Conservation (phyloP, 805 yeast species). For the Candida stauntonica region DNA sequence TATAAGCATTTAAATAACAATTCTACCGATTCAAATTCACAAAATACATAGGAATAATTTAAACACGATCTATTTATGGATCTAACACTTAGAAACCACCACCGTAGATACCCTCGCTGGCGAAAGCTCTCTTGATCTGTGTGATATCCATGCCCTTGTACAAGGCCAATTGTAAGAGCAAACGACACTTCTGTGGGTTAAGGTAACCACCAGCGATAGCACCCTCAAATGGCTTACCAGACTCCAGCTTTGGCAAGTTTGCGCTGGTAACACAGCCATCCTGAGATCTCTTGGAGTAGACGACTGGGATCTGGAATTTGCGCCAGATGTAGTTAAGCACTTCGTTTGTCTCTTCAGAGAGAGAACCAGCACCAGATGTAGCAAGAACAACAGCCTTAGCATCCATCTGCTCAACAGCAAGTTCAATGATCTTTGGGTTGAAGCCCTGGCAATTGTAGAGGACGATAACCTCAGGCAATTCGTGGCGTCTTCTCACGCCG, state of each 20-base stretch:
- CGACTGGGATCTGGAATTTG: slow-evolving; percentile 45
- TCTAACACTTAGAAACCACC: slow-evolving; percentile 27
- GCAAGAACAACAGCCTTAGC: slow-evolving; percentile 59
- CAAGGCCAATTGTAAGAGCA: slow-evolving; percentile 52
- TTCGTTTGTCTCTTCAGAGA: slow-evolving; percentile 46
- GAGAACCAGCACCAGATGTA: slow-evolving; percentile 69
- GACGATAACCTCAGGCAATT: slow-evolving; percentile 44
- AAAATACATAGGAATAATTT: no score
- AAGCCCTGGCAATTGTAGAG: slow-evolving; percentile 61
- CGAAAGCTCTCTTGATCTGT: slow-evolving; percentile 36
- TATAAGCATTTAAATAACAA: no score
- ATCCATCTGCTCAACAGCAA: slow-evolving; percentile 41
- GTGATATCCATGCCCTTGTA: slow-evolving; percentile 30
- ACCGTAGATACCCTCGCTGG: slow-evolving; percentile 37
- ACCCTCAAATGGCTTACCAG: slow-evolving; percentile 32
- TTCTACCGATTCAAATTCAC: no score
- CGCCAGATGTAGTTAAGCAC: slow-evolving; percentile 36
- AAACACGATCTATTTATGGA: no score
- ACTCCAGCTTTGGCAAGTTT: slow-evolving; percentile 23
- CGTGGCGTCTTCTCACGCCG: slow-evolving; percentile 25
- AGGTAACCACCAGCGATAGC: slow-evolving; percentile 60
- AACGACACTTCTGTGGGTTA: slow-evolving; percentile 61
- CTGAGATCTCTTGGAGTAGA: slow-evolving; percentile 63
- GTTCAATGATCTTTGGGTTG: slow-evolving; percentile 41
- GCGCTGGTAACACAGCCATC: slow-evolving; percentile 63